Base-by-base conservation (phyloP, 306 rosid genomes). In the Gleditsia sinensis region DNA sequence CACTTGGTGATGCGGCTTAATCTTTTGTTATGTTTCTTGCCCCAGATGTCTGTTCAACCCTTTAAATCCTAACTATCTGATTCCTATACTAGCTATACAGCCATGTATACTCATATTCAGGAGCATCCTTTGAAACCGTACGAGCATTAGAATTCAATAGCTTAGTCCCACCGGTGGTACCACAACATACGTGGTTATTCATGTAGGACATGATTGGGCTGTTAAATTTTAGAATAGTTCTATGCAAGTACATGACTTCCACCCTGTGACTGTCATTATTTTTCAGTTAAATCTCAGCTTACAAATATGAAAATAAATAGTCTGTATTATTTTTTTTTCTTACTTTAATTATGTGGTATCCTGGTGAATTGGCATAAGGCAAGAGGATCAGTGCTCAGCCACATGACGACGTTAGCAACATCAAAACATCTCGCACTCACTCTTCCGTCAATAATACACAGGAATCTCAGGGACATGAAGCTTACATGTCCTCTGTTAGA, bases 401-500 rank as follows among this genome's bases (percentile, higher is more conserved):
- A 43, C 19, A 45, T 20, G 87, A 83, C 65, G 92, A 67, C 28
- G 69, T 30, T 62, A 42, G 59, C 74, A 60, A 75, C 10, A 32
- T 49, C 64, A 80, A 80, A 20, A 63, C 19, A 28, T 79, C 80
- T 48, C 72, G 58, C 9, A 33, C 43, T 70, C 68, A 64, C 5
- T 7, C 42, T 50, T 72, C 78, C 10, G 59, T 32, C 25, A 45
- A 53, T 46, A 57, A 64, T 64, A 37, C 66, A 17, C 71, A 71
- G 27, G 81, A 75, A 62, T 30, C 79, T 23, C 75, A 81, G 76
- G 91, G 54, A 48, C 66, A 59, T 0, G 83, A 84, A 64, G 50
- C 65, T 69, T 83, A 77, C 88, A 80, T 20, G 37, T 84, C 99
- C 30, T 87, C 98, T 4, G 77, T 87, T 75, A 87, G 84, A 83